Conservation (phyloP, 805 yeast species). For the Metschnikowia lachancei region DNA sequence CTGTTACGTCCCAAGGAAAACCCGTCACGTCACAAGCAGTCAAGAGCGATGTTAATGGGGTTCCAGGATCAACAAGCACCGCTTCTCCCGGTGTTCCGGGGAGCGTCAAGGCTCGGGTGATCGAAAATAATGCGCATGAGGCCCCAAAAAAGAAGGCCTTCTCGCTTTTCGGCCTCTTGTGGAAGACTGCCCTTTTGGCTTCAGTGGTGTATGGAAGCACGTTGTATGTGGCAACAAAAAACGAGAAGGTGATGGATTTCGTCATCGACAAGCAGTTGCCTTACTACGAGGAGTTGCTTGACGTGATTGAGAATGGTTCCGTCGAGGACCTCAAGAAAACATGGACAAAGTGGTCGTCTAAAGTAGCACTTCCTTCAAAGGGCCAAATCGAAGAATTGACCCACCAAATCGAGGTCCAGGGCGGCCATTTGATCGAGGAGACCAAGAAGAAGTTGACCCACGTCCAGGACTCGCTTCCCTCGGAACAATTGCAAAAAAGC, state of each 20-base stretch:
- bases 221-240: constrained; percentile 41
- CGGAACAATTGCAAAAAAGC: constrained; percentile 41
- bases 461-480: constrained; percentile 28
- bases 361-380: constrained; percentile 31
- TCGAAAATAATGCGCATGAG: constrained; percentile 16
- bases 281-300: constrained; percentile 40
- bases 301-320: constrained; percentile 36
- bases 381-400: constrained; percentile 34
- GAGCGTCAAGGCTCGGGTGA: constrained; percentile 20
- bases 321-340: constrained; percentile 29
- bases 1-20: constrained; percentile 14
- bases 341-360: constrained; percentile 19
- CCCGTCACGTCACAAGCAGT: constrained; percentile 20
- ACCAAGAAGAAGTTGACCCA: constrained; percentile 33
- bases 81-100: too few relatives aligned
- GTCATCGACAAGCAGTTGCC: constrained; percentile 44
- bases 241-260: constrained; percentile 43
- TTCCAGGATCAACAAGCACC: background rate
- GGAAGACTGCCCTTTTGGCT: constrained; percentile 29
- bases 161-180: constrained; percentile 31
- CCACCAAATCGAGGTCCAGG: constrained; percentile 30
- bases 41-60: constrained; percentile 10
- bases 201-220: constrained; percentile 39
- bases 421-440: constrained; percentile 36
- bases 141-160: constrained; percentile 26